phyloP scores from a whole-genome alignment of 2,329 filamentous ascomycete species.

The Calonectria pseudoreteaudii region DNA sequence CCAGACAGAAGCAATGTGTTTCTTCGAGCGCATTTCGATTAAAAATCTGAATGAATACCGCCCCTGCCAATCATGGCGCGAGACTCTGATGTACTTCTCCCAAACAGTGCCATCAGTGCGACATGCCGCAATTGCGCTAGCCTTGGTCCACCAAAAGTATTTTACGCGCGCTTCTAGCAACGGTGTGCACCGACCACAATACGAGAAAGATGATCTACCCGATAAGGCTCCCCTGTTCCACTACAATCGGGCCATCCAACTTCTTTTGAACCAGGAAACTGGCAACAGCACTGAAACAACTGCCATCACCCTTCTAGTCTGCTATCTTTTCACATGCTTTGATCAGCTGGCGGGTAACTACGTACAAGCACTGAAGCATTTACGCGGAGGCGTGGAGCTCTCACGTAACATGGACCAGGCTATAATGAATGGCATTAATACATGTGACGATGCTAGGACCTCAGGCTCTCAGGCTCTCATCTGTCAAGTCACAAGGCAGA shows the following conservation, averaged over 20 bases:
- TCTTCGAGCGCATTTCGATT: slow-evolving; percentile 45
- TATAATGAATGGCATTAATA: slow-evolving; percentile 15
- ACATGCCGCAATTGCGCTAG: slow-evolving; percentile 48
- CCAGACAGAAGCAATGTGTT: slow-evolving; percentile 43
- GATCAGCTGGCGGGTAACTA: slow-evolving; percentile 50
- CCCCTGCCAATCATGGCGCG: slow-evolving; percentile 47
- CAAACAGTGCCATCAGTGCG: slow-evolving; percentile 50
- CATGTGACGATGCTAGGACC: slow-evolving; percentile 18
- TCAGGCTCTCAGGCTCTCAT: slow-evolving; percentile 39
- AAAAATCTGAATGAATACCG: slow-evolving; percentile 46
- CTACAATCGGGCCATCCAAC: slow-evolving; percentile 47
- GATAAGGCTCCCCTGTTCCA: slow-evolving; percentile 41
- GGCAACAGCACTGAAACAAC: slow-evolving; percentile 39
- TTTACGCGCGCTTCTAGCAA: slow-evolving; percentile 26
- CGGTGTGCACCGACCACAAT: background rate
- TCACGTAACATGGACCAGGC: slow-evolving; percentile 36
- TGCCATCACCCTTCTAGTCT: slow-evolving; percentile 50
- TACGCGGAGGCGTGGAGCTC: slow-evolving; percentile 50
- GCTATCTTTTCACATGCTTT: slow-evolving; percentile 54
- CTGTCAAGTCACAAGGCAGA: slow-evolving; percentile 47
- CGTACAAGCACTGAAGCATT: slow-evolving; percentile 49
- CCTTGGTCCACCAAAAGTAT: slow-evolving; percentile 43
- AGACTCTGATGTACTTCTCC: slow-evolving; percentile 50
- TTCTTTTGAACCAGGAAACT: slow-evolving; percentile 42
- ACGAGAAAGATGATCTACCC: slow-evolving; percentile 1